Evolutionary conservation across 2,329 filamentous ascomycete genomes (phyloP).

Genomic region (Microcera coccophila): DNA sequence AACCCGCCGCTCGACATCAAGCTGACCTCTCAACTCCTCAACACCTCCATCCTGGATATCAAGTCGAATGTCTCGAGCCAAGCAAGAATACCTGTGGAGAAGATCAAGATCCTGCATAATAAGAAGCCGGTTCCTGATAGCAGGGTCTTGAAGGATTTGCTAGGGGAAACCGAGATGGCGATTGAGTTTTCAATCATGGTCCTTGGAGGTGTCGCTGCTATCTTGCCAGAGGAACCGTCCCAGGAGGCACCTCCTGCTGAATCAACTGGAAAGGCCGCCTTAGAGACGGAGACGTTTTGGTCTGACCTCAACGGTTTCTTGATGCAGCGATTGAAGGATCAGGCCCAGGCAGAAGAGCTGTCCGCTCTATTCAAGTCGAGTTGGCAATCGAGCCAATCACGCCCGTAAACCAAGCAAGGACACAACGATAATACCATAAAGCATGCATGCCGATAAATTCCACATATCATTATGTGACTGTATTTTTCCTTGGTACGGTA

Average conservation of each 20-base stretch:
- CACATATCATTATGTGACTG: conserved; percentile 29
- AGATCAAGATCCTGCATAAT: conserved; percentile 80
- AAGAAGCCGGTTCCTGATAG: conserved; percentile 80
- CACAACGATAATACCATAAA: conserved; percentile 9
- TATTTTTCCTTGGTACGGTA: conserved; percentile 29
- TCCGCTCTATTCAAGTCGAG: conserved; percentile 65
- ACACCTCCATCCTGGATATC: conserved; percentile 73
- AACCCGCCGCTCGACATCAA: conserved; percentile 67
- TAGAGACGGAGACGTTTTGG: conserved; percentile 79
- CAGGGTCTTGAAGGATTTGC: conserved; percentile 71
- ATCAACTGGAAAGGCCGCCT: conserved; percentile 52
- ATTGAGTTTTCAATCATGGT: conserved; percentile 87
- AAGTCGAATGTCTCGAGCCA: conserved; percentile 65
- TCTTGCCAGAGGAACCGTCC: conserved; percentile 37
- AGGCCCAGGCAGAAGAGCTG: conserved; percentile 59
- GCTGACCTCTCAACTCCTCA: conserved; percentile 58
- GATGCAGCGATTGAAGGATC: conserved; percentile 72
- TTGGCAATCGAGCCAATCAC: conserved; percentile 54
- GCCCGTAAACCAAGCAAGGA: conserved; percentile 15
- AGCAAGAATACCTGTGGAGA: conserved; percentile 63
- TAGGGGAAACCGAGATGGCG: conserved; percentile 46
- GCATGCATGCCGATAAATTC: conserved; percentile 19
- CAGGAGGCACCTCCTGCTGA: conserved; percentile 27
- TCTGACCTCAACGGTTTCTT: conserved; percentile 77
- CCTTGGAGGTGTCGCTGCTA: conserved; percentile 61